Evolutionary conservation across 306 rosid genomes (phyloP).

Genomic region (Prinsepia uniflora): DNA sequence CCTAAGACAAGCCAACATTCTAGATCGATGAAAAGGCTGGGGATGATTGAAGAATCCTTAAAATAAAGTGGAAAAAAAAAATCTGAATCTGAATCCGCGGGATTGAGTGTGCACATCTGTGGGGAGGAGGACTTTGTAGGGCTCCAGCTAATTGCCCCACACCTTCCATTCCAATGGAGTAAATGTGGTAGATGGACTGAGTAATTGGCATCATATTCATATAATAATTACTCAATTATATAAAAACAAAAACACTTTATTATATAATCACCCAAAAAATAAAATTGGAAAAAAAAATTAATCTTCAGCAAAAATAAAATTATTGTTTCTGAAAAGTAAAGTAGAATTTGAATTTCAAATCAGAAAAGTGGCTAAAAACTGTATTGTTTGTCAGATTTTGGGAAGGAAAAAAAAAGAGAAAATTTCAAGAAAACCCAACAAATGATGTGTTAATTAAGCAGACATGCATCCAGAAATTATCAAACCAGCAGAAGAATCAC

Average conservation of each 20-base stretch:
- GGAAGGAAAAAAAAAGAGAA: background rate
- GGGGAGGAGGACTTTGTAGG: background rate
- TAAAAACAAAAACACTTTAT: background rate
- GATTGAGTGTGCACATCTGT: conserved; percentile 32
- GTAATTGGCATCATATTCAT: background rate
- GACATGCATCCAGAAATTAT: background rate
- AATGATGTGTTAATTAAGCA: background rate
- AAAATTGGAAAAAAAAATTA: background rate
- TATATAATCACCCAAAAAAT: background rate
- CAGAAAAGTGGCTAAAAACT: background rate
- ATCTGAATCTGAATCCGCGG: conserved; percentile 10
- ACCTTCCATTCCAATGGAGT: conserved; percentile 24
- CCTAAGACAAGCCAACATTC: background rate
- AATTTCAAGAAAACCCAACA: background rate
- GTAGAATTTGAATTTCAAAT: background rate
- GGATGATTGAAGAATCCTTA: background rate
- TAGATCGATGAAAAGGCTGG: conserved; percentile 11
- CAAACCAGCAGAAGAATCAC: conserved; percentile 1
- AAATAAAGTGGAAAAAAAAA: background rate
- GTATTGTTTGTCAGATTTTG: background rate
- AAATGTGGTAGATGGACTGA: conserved; percentile 8
- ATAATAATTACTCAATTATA: conserved; percentile 15
- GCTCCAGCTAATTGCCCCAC: background rate
- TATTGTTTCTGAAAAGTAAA: background rate
- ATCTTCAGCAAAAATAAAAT: background rate